Evolutionary conservation across 306 rosid species (phyloP).

Genomic region (Lupinus albus): DNA sequence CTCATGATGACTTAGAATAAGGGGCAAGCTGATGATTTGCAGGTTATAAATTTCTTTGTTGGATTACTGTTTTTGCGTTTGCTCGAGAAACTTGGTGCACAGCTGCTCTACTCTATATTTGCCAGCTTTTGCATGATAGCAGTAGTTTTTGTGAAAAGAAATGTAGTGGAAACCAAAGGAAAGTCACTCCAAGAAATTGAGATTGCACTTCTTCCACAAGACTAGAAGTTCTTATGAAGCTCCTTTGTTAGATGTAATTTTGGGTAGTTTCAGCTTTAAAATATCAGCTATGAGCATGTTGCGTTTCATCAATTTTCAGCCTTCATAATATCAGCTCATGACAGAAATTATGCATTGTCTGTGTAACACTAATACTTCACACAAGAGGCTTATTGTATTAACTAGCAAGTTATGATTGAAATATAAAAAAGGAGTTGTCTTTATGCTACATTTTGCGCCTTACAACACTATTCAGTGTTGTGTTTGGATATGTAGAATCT

Average conservation of each 20-base stretch:
- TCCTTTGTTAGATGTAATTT: conserved; percentile 24
- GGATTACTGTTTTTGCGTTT: conserved; percentile 87
- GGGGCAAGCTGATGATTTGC: conserved; percentile 12
- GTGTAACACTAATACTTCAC: conserved; percentile 3
- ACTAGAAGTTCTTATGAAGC: conserved; percentile 44
- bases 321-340: conserved; percentile 29
- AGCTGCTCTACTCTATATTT: conserved; percentile 75
- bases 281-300: conserved; percentile 30
- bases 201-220: conserved; percentile 92
- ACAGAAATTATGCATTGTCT: conserved; percentile 30
- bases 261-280: conserved; percentile 18
- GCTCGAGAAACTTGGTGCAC: conserved; percentile 79
- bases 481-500: conserved; percentile 7
- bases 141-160: conserved; percentile 77
- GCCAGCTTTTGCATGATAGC: conserved; percentile 75
- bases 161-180: conserved; percentile 95
- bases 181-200: conserved; percentile 96
- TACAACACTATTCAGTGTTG: conserved; percentile 9
- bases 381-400: conserved; percentile 8
- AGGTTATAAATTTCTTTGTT: conserved; percentile 94
- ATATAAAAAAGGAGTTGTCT: not conserved
- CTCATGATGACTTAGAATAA: not conserved
- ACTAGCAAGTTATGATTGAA: conserved; percentile 5
- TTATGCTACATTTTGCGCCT: conserved; percentile 19
- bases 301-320: conserved; percentile 1